These are phyloP conservation scores for Dioszegia hungarica DNA, from an alignment of 768 basidiomycete species.

Conservation along the genomic window DNA sequence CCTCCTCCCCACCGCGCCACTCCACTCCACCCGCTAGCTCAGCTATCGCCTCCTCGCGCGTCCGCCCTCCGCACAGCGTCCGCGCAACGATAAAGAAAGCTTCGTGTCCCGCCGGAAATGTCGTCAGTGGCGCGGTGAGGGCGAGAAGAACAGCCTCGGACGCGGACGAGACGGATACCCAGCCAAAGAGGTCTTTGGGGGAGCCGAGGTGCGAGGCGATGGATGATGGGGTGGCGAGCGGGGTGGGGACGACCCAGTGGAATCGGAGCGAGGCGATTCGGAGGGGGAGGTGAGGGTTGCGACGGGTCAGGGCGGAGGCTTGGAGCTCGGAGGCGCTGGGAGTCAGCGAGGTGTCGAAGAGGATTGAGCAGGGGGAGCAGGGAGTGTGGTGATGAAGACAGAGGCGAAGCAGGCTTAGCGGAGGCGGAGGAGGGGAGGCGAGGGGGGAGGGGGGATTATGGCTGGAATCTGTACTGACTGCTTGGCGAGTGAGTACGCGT, in stretches of 20 bases:
- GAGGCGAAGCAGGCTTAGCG: no score
- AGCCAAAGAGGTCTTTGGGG: conserved; percentile 60
- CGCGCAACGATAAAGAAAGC: conserved; percentile 65
- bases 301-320: conserved; percentile 62
- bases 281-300: conserved; percentile 55
- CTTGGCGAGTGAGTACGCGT: conserved; percentile 34
- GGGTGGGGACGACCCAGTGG: conserved; percentile 22
- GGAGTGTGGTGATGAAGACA: no score
- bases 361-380: not conserved
- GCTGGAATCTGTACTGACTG: conserved; percentile 17
- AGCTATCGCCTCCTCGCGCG: conserved; percentile 50
- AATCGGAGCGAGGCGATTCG: conserved; percentile 64
- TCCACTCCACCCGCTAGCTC: conserved; percentile 51
- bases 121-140: conserved; percentile 51
- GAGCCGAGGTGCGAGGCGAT: conserved; percentile 11
- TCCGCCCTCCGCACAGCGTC: conserved; percentile 40
- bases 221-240: conserved; percentile 50
- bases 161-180: conserved; percentile 61
- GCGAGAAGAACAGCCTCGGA: conserved; percentile 65
- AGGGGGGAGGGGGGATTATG: no score
- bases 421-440: no score
- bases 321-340: conserved; percentile 60
- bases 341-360: not conserved
- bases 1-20: conserved; percentile 11
- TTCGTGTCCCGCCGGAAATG: conserved; percentile 55